Conservation (phyloP, 768 basidiomycete genomes). For the Lentinula raphanica region DNA sequence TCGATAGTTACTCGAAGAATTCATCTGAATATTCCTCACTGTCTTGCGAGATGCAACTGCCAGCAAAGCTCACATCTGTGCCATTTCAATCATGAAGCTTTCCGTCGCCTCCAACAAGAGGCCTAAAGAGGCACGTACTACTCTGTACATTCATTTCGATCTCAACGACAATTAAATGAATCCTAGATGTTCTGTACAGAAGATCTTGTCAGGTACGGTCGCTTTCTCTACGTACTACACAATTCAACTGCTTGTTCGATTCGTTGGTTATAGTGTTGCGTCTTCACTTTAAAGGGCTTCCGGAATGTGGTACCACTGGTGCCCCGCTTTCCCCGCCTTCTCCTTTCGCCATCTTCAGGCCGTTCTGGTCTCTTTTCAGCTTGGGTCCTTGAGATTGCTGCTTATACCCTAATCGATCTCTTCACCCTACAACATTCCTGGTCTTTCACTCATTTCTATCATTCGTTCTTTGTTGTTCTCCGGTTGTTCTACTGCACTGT, state of each 20-base stretch:
- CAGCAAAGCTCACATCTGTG: too few relatives aligned
- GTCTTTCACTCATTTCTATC: background rate
- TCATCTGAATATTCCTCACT: too few relatives aligned
- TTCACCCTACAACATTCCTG: background rate
- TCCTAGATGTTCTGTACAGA: background rate
- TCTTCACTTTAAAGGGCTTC: slow-evolving; percentile 1
- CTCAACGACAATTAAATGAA: background rate
- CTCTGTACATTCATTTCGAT: background rate
- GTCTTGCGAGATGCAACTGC: too few relatives aligned
- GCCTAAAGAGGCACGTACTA: too few relatives aligned
- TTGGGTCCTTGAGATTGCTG: background rate
- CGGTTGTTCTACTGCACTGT: background rate
- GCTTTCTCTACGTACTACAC: background rate
- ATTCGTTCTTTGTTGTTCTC: background rate
- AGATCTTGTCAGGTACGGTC: slow-evolving; percentile 1
- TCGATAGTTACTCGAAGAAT: too few relatives aligned
- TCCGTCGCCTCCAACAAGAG: too few relatives aligned
- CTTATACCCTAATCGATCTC: background rate
- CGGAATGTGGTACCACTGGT: too few relatives aligned
- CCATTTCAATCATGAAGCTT: too few relatives aligned
- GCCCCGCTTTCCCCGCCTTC: background rate
- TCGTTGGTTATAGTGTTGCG: too few relatives aligned
- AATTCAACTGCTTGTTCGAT: too few relatives aligned
- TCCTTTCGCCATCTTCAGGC: background rate
- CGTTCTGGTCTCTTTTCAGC: background rate